Evolutionary conservation across 2,329 filamentous ascomycete genomes (phyloP).

Genomic region (Fusarium sp.): DNA sequence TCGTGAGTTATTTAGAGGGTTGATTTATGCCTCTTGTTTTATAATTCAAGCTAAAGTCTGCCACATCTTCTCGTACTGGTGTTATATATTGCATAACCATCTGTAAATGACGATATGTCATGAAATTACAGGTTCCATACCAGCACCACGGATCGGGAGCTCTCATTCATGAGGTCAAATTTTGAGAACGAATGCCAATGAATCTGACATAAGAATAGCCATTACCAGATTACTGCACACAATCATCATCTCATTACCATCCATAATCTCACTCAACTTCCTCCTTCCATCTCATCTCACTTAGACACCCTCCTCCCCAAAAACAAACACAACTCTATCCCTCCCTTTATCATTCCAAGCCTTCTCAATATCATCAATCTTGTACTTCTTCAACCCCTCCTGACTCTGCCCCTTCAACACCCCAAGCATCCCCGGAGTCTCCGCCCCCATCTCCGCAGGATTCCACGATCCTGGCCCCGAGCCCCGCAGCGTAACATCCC

Average conservation of each 20-base stretch:
- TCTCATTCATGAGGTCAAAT: too few relatives aligned
- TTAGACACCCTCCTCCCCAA: constrained; percentile 37
- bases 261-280: neutral
- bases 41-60: too few relatives aligned
- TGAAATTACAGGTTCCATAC: too few relatives aligned
- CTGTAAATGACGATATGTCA: too few relatives aligned
- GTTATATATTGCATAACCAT: too few relatives aligned
- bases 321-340: constrained; percentile 52
- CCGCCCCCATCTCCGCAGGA: constrained; percentile 47
- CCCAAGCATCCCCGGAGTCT: constrained; percentile 48
- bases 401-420: constrained; percentile 48
- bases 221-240: neutral
- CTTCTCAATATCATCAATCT: constrained; percentile 48
- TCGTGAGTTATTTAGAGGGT: too few relatives aligned
- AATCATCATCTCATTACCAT: neutral
- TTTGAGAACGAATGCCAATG: too few relatives aligned
- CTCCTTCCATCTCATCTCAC: neutral
- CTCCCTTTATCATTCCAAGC: constrained; percentile 45
- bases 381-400: constrained; percentile 42
- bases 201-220: neutral
- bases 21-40: too few relatives aligned
- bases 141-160: too few relatives aligned
- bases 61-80: too few relatives aligned
- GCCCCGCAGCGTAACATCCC: constrained; percentile 64
- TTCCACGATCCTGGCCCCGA: constrained; percentile 63